These are phyloP conservation scores for Hyphopichia fennica DNA, from an alignment of 1,139 yeast species.

Conservation along the genomic window DNA sequence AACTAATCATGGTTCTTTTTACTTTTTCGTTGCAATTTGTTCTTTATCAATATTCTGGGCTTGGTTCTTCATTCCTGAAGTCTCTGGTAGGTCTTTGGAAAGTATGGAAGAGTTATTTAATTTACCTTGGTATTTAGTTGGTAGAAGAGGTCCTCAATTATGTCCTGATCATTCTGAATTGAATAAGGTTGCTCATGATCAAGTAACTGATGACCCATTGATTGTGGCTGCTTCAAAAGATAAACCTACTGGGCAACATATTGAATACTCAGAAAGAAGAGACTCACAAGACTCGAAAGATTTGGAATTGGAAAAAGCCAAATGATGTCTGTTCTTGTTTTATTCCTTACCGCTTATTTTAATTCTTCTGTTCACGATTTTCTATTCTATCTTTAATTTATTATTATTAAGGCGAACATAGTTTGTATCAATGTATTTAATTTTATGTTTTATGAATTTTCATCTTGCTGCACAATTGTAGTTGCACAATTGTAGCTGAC, in stretches of 20 bases:
- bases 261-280: background rate
- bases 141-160: constrained; percentile 51
- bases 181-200: constrained; percentile 22
- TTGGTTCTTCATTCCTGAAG: constrained; percentile 56
- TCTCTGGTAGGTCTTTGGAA: constrained; percentile 54
- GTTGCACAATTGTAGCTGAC: too few species aligned
- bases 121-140: constrained; percentile 59
- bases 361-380: too few species aligned
- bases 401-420: too few species aligned
- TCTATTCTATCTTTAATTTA: too few species aligned
- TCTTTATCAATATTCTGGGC: constrained; percentile 45
- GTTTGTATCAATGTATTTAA: too few species aligned
- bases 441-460: too few species aligned
- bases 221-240: too few species aligned
- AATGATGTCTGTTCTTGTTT: too few species aligned
- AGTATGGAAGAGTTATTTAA: constrained; percentile 57
- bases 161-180: constrained; percentile 56
- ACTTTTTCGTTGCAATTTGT: constrained; percentile 50
- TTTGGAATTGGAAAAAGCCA: background rate
- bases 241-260: background rate
- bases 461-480: too few species aligned
- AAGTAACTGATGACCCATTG: background rate
- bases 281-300: background rate
- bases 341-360: too few species aligned
- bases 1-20: constrained; percentile 54